A percentile compares a stretch with the other conserved stretches of the same genome.
Evolutionary conservation across 1,284 basidiomycete species (phyloP).

Genomic region (Marasmius oreades): DNA sequence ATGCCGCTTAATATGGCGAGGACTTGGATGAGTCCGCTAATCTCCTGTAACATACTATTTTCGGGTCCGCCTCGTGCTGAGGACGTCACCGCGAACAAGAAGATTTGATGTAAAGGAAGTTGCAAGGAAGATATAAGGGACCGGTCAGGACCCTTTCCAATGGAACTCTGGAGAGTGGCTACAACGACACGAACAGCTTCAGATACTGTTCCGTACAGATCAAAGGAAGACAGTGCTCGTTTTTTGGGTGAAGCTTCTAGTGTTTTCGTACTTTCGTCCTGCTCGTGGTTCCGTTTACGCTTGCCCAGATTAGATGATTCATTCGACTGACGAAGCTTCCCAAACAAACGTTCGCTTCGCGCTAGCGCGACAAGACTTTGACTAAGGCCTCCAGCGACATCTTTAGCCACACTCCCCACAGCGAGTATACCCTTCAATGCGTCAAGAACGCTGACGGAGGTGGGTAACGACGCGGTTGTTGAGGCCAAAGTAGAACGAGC

Average conservation of each 20-base stretch:
- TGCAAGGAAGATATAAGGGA: slow-evolving; percentile 62
- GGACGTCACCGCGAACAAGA: slow-evolving; percentile 70
- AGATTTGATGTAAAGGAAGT: slow-evolving; percentile 65
- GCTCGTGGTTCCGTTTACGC: slow-evolving; percentile 56
- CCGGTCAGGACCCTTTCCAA: slow-evolving; percentile 46
- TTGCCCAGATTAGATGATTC: slow-evolving; percentile 60
- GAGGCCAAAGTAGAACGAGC: slow-evolving; percentile 50
- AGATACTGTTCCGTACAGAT: slow-evolving; percentile 48
- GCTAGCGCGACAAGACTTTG: slow-evolving; percentile 59
- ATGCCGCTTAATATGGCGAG: slow-evolving; percentile 72
- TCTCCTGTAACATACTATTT: slow-evolving; percentile 61
- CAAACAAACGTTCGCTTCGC: slow-evolving; percentile 60
- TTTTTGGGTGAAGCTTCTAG: slow-evolving; percentile 40
- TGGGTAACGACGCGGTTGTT: slow-evolving; percentile 42
- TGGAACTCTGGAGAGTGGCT: slow-evolving; percentile 39
- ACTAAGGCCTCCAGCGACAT: slow-evolving; percentile 51
- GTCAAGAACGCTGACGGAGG: slow-evolving; percentile 49
- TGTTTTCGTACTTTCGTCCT: slow-evolving; percentile 36
- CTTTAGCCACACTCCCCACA: slow-evolving; percentile 46
- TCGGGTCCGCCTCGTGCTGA: slow-evolving; percentile 49
- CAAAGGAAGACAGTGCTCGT: slow-evolving; percentile 33
- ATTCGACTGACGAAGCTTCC: slow-evolving; percentile 56
- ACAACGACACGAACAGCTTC: slow-evolving; percentile 55
- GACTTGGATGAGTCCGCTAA: slow-evolving; percentile 72
- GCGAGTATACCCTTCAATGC: slow-evolving; percentile 46